Evolutionary conservation across 2,329 filamentous ascomycete species (phyloP).

Genomic region (Talaromyces sp.): DNA sequence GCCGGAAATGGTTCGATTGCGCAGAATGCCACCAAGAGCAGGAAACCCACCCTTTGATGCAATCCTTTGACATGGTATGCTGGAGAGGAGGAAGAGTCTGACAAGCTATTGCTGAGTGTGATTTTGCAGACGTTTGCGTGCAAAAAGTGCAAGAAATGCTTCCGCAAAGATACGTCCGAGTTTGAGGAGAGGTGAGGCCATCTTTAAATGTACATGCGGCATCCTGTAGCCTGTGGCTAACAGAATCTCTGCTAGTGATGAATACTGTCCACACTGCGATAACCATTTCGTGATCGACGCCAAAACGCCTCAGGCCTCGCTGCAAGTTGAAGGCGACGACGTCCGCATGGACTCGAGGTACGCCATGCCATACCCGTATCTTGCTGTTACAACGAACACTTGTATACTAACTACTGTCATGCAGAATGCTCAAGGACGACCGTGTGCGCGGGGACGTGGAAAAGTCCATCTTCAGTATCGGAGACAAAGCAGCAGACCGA

Average conservation of each 20-base stretch:
- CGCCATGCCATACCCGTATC: slow-evolving; percentile 7
- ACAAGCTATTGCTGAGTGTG: background rate
- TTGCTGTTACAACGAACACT: background rate
- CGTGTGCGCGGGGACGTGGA: slow-evolving; percentile 58
- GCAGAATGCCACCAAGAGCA: slow-evolving; percentile 85
- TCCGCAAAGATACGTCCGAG: slow-evolving; percentile 85
- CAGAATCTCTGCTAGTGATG: slow-evolving; percentile 56
- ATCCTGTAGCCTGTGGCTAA: background rate
- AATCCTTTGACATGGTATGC: slow-evolving; percentile 74
- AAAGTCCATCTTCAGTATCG: slow-evolving; percentile 70
- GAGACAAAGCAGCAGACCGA: slow-evolving; percentile 63
- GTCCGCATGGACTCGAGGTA: slow-evolving; percentile 70
- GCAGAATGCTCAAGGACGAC: slow-evolving; percentile 85
- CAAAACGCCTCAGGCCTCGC: slow-evolving; percentile 70
- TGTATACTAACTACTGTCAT: background rate
- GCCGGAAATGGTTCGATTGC: slow-evolving; percentile 98
- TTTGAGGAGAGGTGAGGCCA: slow-evolving; percentile 70
- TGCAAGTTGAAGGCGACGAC: slow-evolving; percentile 90
- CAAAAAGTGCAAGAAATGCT: slow-evolving; percentile 98
- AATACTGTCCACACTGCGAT: slow-evolving; percentile 98
- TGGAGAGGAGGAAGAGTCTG: background rate
- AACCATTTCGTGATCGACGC: slow-evolving; percentile 97
- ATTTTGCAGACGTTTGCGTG: slow-evolving; percentile 66
- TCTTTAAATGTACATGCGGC: background rate
- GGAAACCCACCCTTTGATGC: slow-evolving; percentile 69